A percentile compares a stretch with the other conserved stretches of the same genome.
These are phyloP conservation scores for Esteya vermicola DNA, from an alignment of 2,329 filamentous ascomycete species.

Conservation along the genomic window DNA sequence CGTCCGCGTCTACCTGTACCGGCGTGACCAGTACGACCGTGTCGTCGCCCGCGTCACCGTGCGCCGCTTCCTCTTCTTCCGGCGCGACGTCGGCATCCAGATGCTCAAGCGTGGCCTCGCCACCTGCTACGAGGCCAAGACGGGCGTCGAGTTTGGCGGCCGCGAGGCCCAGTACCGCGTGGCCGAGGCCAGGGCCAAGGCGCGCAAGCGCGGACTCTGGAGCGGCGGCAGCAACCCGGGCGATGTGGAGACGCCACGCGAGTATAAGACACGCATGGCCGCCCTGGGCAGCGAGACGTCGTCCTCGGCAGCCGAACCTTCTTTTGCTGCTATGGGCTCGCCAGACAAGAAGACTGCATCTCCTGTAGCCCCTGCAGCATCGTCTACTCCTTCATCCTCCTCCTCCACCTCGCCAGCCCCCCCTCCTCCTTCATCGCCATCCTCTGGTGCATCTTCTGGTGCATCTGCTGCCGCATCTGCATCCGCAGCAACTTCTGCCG, in stretches of 20 bases:
- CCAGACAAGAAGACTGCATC: not conserved
- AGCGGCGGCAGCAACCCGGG: constrained; percentile 41
- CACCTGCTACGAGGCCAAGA: constrained; percentile 88
- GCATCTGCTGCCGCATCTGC: not conserved
- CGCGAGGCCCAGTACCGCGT: constrained; percentile 48
- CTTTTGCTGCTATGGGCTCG: not conserved
- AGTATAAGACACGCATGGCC: constrained; percentile 57
- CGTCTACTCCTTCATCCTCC: not conserved
- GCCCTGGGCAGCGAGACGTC: too few species aligned
- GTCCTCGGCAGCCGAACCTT: not conserved
- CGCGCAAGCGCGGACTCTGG: constrained; percentile 62
- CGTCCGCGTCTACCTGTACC: constrained; percentile 72
- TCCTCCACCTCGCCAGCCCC: not conserved
- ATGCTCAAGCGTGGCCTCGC: constrained; percentile 79
- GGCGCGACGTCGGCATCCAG: constrained; percentile 71
- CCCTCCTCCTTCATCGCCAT: not conserved
- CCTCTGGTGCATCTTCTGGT: too few species aligned
- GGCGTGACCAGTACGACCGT: constrained; percentile 81
- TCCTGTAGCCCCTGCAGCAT: not conserved
- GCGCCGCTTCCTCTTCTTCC: constrained; percentile 46
- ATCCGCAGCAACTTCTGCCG: not conserved
- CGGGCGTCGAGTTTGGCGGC: constrained; percentile 75
- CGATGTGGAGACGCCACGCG: constrained; percentile 62
- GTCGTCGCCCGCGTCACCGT: constrained; percentile 77
- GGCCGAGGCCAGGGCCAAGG: constrained; percentile 53